phyloP scores from a whole-genome alignment of 768 basidiomycete species.

The Tylopilus rubrobrunneus region DNA sequence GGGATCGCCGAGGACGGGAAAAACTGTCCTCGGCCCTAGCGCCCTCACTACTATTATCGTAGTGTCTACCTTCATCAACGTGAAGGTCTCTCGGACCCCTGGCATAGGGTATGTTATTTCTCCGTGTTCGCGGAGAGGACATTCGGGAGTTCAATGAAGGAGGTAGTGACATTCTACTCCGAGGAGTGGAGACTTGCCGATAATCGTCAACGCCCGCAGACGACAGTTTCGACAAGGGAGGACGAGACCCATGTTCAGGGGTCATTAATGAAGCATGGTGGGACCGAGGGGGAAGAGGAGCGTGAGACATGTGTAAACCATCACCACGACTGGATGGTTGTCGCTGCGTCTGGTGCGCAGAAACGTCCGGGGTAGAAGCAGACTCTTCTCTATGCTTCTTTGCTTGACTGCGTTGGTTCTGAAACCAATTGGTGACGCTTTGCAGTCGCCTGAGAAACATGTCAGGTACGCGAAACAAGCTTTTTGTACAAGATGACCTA shows the following conservation, averaged over 20 bases:
- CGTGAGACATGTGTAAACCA: slow-evolving; percentile 6
- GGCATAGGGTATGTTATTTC: slow-evolving; percentile 24
- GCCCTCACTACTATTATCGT: slow-evolving; percentile 20
- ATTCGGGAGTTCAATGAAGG: slow-evolving; percentile 25
- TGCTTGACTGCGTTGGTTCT: slow-evolving; percentile 76
- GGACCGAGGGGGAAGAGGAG: slow-evolving; percentile 24
- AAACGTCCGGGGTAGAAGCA: slow-evolving; percentile 21
- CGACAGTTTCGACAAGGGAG: slow-evolving; percentile 10
- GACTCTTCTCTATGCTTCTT: slow-evolving; percentile 65
- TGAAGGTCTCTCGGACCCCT: slow-evolving; percentile 27
- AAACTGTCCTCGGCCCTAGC: slow-evolving; percentile 30
- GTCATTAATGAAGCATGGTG: slow-evolving; percentile 30
- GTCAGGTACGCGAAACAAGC: slow-evolving; percentile 22
- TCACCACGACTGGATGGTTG: slow-evolving; percentile 13
- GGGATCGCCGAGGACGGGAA: slow-evolving; percentile 62
- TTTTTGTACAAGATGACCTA: slow-evolving; percentile 38
- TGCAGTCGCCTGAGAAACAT: slow-evolving; percentile 61
- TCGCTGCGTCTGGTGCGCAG: slow-evolving; percentile 10
- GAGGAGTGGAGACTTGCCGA: slow-evolving; percentile 18
- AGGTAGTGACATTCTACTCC: slow-evolving; percentile 31
- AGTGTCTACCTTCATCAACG: slow-evolving; percentile 21
- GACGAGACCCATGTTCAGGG: slow-evolving; percentile 19
- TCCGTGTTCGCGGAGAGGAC: slow-evolving; percentile 31
- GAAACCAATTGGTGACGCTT: slow-evolving; percentile 84
- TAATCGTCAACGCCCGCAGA: slow-evolving; percentile 16